Evolutionary conservation across 2,329 filamentous ascomycete species (phyloP).

Genomic region (Ambrosiella beaveri): DNA sequence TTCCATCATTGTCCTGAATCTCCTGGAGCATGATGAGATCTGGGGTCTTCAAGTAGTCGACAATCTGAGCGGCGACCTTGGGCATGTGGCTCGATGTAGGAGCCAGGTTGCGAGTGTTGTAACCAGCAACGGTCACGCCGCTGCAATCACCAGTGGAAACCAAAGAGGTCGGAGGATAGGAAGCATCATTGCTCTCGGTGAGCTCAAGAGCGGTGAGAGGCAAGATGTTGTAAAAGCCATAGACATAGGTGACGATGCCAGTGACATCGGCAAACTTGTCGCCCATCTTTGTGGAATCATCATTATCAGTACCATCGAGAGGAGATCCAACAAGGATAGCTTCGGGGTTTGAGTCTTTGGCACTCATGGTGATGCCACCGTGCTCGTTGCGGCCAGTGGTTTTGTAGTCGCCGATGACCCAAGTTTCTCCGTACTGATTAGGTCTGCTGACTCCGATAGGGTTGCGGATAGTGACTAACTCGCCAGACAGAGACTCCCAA

Average conservation of each 20-base stretch:
- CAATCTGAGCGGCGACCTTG: conserved; percentile 47
- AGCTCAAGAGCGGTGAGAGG: conserved; percentile 41
- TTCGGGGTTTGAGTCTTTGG: conserved; percentile 52
- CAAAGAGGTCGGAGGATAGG: conserved; percentile 35
- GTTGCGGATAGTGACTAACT: conserved; percentile 45
- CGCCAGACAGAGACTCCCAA: conserved; percentile 52
- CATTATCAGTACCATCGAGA: conserved; percentile 47
- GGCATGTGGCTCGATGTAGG: conserved; percentile 37
- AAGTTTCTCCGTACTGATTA: conserved; percentile 50
- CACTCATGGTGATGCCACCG: conserved; percentile 46
- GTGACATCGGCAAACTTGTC: conserved; percentile 49
- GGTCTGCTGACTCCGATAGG: conserved; percentile 41
- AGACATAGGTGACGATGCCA: conserved; percentile 47
- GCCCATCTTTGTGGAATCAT: conserved; percentile 41
- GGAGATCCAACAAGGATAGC: conserved; percentile 47
- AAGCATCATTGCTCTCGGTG: conserved; percentile 26
- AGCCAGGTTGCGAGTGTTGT: conserved; percentile 54
- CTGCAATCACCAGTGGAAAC: conserved; percentile 37
- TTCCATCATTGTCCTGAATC: conserved; percentile 49
- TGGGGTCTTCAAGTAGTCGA: conserved; percentile 42
- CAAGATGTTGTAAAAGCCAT: conserved; percentile 52
- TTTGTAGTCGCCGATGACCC: conserved; percentile 49
- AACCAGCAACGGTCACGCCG: conserved; percentile 45
- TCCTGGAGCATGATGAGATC: conserved; percentile 54
- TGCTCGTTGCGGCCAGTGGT: conserved; percentile 44